Conservation (phyloP, 306 rosid genomes). For the Vigna nakashimae region DNA sequence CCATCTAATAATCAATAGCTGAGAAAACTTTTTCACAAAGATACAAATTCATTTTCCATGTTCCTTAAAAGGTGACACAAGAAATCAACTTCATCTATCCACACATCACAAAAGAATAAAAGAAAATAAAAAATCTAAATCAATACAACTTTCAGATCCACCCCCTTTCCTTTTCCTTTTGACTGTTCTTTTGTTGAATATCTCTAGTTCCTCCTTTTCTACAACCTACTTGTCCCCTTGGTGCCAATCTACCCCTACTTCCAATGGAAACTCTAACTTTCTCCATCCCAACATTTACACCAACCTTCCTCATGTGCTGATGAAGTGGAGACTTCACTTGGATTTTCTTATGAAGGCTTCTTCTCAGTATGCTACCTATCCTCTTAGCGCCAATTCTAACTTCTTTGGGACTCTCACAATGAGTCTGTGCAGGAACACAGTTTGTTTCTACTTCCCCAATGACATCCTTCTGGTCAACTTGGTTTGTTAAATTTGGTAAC, state of each 20-base stretch:
- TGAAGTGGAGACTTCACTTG: conserved; percentile 77
- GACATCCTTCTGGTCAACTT: conserved; percentile 60
- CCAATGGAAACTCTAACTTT: conserved; percentile 91
- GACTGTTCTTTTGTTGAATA: conserved; percentile 63
- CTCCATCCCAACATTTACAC: conserved; percentile 87
- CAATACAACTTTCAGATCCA: conserved; percentile 56
- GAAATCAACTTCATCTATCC: conserved; percentile 51
- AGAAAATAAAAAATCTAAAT: conserved; percentile 4
- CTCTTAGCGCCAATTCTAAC: conserved; percentile 65
- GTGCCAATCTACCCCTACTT: conserved; percentile 71
- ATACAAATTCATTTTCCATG: conserved; percentile 37
- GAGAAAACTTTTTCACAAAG: not conserved
- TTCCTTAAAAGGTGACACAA: conserved; percentile 42
- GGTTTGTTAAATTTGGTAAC: conserved; percentile 52
- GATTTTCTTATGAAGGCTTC: conserved; percentile 74
- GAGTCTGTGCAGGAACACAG: conserved; percentile 56
- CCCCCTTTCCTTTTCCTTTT: conserved; percentile 92
- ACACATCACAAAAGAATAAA: conserved; percentile 41
- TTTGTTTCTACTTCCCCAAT: conserved; percentile 56
- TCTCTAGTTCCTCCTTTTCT: conserved; percentile 69
- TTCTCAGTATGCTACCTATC: conserved; percentile 70
- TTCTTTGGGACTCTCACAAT: conserved; percentile 75
- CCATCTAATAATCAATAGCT: not conserved
- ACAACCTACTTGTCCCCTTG: conserved; percentile 63
- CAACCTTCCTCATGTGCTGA: conserved; percentile 74